Conservation (phyloP, 176 grass and related monocot species). For the Aegilops tauschii region DNA sequence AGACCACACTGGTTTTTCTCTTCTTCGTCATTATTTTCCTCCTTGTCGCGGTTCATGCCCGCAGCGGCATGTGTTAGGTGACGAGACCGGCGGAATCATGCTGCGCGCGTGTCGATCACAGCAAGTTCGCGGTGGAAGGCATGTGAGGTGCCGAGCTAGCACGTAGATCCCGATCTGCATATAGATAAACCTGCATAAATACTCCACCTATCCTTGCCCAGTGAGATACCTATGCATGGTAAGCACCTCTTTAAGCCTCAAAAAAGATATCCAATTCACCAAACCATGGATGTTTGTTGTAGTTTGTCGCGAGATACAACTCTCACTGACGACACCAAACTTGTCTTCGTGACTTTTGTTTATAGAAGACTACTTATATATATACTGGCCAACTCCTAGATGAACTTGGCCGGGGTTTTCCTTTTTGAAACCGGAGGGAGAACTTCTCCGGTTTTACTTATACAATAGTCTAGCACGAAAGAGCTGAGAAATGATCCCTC, state of each 20-base stretch:
- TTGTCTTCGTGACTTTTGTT: neutral
- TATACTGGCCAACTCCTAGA: neutral
- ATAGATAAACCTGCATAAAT: neutral
- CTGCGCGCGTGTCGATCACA: neutral
- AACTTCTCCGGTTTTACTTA: neutral
- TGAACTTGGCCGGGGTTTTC: neutral
- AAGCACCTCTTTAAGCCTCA: neutral
- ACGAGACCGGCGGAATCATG: neutral
- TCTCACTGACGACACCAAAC: neutral
- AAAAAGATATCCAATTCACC: neutral
- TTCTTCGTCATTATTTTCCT: neutral
- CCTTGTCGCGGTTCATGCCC: neutral
- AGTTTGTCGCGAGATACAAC: neutral
- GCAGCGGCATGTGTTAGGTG: constrained; percentile 31
- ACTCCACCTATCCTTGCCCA: neutral
- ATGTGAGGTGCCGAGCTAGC: constrained; percentile 13
- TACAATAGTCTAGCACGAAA: neutral
- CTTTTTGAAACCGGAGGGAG: neutral
- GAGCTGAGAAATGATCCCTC: neutral
- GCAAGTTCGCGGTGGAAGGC: neutral
- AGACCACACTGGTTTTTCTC: neutral
- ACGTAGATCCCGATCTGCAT: neutral
- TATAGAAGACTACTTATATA: neutral
- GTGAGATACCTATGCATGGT: neutral
- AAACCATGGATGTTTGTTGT: neutral